These are phyloP conservation scores for Lasiodiplodia gonubiensis DNA, from an alignment of 2,329 filamentous ascomycete species.

Conservation along the genomic window DNA sequence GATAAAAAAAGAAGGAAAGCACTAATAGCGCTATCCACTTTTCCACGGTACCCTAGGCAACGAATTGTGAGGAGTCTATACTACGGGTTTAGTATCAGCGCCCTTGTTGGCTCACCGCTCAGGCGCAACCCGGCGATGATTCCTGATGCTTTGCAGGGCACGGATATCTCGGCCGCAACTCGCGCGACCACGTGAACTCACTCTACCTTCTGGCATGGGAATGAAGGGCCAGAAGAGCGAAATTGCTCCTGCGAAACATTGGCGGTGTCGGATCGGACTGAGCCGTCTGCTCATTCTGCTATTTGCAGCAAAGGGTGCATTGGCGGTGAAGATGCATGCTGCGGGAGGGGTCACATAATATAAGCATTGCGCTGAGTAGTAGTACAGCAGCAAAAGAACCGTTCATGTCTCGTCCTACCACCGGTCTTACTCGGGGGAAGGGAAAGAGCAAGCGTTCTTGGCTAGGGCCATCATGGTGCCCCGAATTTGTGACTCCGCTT, in stretches of 20 bases:
- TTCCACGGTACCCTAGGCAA: background rate
- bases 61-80: background rate
- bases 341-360: background rate
- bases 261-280: background rate
- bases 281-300: background rate
- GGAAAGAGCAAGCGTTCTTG: background rate
- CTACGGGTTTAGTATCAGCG: background rate
- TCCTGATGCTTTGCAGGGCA: background rate
- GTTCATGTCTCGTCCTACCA: no score
- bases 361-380: background rate
- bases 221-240: background rate
- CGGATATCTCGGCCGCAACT: background rate
- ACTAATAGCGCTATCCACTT: background rate
- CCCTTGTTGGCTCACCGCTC: background rate
- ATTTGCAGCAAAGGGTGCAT: background rate
- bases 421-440: background rate
- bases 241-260: background rate
- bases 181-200: background rate
- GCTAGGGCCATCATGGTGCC: background rate
- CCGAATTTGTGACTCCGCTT: background rate
- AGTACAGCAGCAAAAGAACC: background rate
- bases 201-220: no score
- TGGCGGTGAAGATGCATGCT: slow-evolving; percentile 3
- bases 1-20: background rate
- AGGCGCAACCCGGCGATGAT: background rate